These are phyloP conservation scores for Irpex rosettiformis DNA, from an alignment of 1,284 basidiomycete species.

Conservation along the genomic window DNA sequence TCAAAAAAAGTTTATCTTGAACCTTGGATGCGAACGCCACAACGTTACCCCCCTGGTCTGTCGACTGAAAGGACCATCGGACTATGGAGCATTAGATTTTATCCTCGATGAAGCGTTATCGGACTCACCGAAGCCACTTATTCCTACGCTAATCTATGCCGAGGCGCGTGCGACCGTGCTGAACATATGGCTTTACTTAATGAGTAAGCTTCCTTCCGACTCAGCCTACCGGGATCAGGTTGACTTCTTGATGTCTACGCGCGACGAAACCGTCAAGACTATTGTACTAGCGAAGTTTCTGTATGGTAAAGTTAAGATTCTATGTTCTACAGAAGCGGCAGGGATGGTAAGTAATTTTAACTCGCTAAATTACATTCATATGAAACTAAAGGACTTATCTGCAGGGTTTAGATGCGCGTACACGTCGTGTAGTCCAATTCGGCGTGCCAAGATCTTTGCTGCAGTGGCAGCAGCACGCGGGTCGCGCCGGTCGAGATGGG, in stretches of 20 bases:
- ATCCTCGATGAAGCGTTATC: not conserved
- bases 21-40: conserved; percentile 20
- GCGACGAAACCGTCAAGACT: not conserved
- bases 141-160: conserved; percentile 1
- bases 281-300: conserved; percentile 8
- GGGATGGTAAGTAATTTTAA: conserved; percentile 12
- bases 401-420: no score
- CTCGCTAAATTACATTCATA: no score
- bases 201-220: not conserved
- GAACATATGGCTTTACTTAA: not conserved
- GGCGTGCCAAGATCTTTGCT: not conserved
- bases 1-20: conserved; percentile 9
- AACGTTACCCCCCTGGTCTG: conserved; percentile 15
- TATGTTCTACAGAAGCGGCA: conserved; percentile 15
- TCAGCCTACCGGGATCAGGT: not conserved
- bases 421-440: not conserved
- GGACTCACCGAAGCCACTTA: not conserved
- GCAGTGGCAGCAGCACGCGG: not conserved
- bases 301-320: conserved; percentile 6
- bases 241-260: conserved; percentile 5
- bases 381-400: no score
- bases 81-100: conserved; percentile 2
- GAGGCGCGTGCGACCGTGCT: not conserved
- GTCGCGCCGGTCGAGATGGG: not conserved
- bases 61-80: conserved; percentile 2